Conservation (phyloP, 1,284 basidiomycete species). For the Rugosomyces carneus region DNA sequence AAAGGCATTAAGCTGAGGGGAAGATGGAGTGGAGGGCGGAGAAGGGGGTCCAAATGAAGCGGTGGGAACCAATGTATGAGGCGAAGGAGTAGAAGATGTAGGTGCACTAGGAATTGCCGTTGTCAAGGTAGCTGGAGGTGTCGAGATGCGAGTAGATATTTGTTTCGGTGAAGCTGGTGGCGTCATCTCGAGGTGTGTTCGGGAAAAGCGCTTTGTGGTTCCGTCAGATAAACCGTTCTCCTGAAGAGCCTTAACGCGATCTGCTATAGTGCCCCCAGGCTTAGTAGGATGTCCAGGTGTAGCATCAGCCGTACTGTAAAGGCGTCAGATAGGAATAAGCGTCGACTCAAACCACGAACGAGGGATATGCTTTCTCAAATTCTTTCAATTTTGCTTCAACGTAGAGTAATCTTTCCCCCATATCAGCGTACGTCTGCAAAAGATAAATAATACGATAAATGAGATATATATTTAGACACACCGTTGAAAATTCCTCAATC, state of each 20-base stretch:
- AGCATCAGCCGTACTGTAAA: conserved; percentile 4
- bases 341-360: conserved; percentile 29
- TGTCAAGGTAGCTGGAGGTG: conserved; percentile 25
- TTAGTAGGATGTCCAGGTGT: conserved; percentile 32
- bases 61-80: conserved; percentile 57
- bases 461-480: conserved; percentile 26
- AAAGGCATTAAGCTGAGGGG: conserved; percentile 35
- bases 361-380: conserved; percentile 41
- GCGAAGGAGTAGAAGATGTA: conserved; percentile 30
- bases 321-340: conserved; percentile 2
- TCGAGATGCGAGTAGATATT: conserved; percentile 21
- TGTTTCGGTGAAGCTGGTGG: conserved; percentile 33
- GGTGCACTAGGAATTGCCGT: conserved; percentile 29
- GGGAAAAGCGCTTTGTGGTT: conserved; percentile 48
- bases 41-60: conserved; percentile 69
- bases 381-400: conserved; percentile 57
- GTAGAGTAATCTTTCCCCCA: conserved; percentile 38
- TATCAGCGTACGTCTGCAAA: conserved; percentile 45
- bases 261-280: conserved; percentile 56
- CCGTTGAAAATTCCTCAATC: conserved; percentile 53
- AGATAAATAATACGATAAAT: conserved; percentile 17
- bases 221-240: conserved; percentile 54
- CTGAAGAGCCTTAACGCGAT: conserved; percentile 66
- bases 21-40: conserved; percentile 54
- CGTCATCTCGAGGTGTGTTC: conserved; percentile 35